Evolutionary conservation across 305 asterid genomes (phyloP), one percentile per base, ranked within the genome.

Genomic region (Fraxinus angustifolia): DNA sequence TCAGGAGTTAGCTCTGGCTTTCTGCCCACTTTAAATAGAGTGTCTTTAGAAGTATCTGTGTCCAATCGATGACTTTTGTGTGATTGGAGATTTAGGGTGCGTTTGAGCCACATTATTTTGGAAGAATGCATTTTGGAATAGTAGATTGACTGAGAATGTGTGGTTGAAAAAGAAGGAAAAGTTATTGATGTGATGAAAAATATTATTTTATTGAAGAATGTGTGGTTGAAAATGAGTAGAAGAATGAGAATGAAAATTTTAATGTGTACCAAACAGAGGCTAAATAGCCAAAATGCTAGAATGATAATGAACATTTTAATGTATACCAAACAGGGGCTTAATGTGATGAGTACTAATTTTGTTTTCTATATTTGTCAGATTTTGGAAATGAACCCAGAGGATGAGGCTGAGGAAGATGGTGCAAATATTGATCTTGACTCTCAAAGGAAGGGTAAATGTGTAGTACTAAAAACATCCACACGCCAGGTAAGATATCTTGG

Each of bases 371-470:
- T 74, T 73, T 83, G 14, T 74, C 86, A 92, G 96, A 96, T 94
- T 81, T 86, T 96, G 88, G 97, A 96, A 87, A 96, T 96, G 97
- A 96, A 92, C 87, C 99, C 98, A 4, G 98, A 96, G 84, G 98
- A 94, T 77, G 99, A 94, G 53, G 97, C 95, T 78, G 99, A 96
- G 87, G 99, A 96, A 87, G 99, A 96, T 86, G 98, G 99, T 79
- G 99, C 97, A 72, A 94, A 94, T 77, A 96, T 96, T 79, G 98
- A 96, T 86, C 97, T 96, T 33, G 99, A 96, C 84, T 94, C 99
- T 5, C 98, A 96, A 82, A 91, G 96, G 89, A 92, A 93, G 90
- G 99, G 98, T 4, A 93, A 93, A 88, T 92, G 97, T 76, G 99
- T 91, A 67, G 98, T 96, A 45, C 90, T 96, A 75, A 96, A 96